phyloP scores from a whole-genome alignment of 305 asterid species.

The Rubia tinctorum region DNA sequence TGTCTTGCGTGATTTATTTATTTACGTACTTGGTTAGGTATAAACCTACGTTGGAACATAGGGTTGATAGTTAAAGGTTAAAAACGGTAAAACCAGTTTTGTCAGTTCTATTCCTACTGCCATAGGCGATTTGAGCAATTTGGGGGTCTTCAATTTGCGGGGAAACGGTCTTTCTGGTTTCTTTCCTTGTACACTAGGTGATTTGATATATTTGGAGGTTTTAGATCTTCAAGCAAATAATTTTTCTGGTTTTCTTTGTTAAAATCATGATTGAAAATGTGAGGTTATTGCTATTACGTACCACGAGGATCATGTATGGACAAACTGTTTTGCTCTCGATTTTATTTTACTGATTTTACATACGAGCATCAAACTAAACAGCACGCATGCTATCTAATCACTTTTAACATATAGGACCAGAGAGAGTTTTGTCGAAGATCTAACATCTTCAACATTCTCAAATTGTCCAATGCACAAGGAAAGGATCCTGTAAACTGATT shows the following conservation, averaged over 20 bases:
- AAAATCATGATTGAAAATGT: not conserved
- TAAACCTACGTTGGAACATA: no score
- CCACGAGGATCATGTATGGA: no score
- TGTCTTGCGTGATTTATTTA: no score
- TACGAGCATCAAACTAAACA: no score
- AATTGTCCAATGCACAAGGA: not conserved
- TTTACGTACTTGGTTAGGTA: no score
- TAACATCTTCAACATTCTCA: no score
- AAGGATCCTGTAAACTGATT: not conserved
- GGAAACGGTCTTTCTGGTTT: not conserved
- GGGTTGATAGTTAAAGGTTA: no score
- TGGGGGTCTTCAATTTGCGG: not conserved
- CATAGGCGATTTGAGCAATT: conserved; percentile 24
- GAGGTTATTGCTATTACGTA: no score
- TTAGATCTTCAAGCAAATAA: not conserved
- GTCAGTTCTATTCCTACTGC: conserved; percentile 21
- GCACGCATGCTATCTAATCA: not conserved
- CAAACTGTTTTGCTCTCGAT: no score
- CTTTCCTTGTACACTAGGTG: conserved; percentile 14
- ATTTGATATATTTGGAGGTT: not conserved
- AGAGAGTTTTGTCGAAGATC: not conserved
- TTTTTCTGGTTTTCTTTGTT: not conserved
- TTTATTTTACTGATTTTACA: no score
- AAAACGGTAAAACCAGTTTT: no score
- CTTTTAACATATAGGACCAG: not conserved